Evolutionary conservation across 2,329 filamentous ascomycete genomes (phyloP).

Genomic region (Trichoderma sp.): DNA sequence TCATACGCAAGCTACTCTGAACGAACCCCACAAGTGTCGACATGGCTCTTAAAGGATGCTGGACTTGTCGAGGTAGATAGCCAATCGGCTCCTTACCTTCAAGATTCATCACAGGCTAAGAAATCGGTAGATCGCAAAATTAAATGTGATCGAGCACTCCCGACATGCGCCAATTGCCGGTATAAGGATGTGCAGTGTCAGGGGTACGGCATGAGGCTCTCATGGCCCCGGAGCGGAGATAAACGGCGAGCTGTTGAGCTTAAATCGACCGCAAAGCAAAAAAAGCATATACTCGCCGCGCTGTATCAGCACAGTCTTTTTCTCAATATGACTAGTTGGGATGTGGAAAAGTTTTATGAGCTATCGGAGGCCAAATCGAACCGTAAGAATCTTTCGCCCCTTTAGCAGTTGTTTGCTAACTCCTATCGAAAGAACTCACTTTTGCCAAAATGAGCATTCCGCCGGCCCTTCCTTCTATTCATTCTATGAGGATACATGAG

Average conservation of each 20-base stretch:
- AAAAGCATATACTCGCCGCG: neutral
- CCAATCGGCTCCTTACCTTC: neutral
- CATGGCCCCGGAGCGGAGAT: slow-evolving; percentile 1
- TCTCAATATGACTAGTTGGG: neutral
- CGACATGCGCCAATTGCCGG: neutral
- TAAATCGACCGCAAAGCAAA: neutral
- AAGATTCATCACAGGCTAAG: neutral
- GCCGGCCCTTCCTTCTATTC: neutral
- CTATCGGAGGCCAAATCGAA: neutral
- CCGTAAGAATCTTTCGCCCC: neutral
- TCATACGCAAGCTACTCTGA: neutral
- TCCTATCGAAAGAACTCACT: neutral
- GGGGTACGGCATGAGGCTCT: slow-evolving; percentile 9
- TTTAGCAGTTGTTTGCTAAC: neutral
- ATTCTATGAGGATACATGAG: neutral
- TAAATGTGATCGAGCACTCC: neutral
- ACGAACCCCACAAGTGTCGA: neutral
- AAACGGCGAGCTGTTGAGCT: slow-evolving; percentile 1
- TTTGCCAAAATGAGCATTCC: neutral
- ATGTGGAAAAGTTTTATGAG: neutral
- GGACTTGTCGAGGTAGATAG: neutral
- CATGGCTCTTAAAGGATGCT: slow-evolving; percentile 1
- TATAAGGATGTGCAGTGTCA: neutral
- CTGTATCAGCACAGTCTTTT: neutral
- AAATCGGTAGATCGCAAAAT: slow-evolving; percentile 8